A percentile compares a stretch with the other conserved stretches of the same genome.
phyloP scores from a whole-genome alignment of 148 eudicot species.

The Rheum nobile region DNA sequence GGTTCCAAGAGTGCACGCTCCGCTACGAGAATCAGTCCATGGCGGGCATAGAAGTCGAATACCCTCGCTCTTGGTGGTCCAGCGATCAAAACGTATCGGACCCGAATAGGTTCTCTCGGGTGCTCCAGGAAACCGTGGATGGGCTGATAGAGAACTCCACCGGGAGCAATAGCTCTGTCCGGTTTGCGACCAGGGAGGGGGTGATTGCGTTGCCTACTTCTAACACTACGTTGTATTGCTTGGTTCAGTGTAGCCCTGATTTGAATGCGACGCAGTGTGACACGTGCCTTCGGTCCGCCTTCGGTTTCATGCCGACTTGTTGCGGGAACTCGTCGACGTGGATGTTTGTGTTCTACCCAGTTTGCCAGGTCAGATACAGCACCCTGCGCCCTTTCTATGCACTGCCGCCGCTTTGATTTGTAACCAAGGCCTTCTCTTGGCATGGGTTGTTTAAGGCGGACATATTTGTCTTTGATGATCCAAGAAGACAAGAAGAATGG shows the following conservation, averaged over 20 bases:
- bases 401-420: neutral
- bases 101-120: neutral
- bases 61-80: constrained; percentile 7
- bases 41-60: neutral
- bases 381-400: neutral
- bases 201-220: neutral
- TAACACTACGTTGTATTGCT: neutral
- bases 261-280: constrained; percentile 4
- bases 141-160: neutral
- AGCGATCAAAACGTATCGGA: neutral
- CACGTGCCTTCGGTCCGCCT: neutral
- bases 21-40: neutral
- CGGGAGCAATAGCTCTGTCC: neutral
- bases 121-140: neutral
- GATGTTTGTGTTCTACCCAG: neutral
- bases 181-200: neutral
- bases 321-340: constrained; percentile 1
- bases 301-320: neutral
- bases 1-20: neutral
- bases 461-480: too few relatives aligned
- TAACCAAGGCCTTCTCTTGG: neutral
- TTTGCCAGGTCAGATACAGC: neutral
- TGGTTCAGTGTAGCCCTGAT: constrained; percentile 4
- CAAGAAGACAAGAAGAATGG: too few relatives aligned
- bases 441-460: too few relatives aligned